Percentiles rank a stretch among this genome's conserved stretches.
Conservation (phyloP, 495 filamentous ascomycete genomes). For the Aspergillus wentii region DNA sequence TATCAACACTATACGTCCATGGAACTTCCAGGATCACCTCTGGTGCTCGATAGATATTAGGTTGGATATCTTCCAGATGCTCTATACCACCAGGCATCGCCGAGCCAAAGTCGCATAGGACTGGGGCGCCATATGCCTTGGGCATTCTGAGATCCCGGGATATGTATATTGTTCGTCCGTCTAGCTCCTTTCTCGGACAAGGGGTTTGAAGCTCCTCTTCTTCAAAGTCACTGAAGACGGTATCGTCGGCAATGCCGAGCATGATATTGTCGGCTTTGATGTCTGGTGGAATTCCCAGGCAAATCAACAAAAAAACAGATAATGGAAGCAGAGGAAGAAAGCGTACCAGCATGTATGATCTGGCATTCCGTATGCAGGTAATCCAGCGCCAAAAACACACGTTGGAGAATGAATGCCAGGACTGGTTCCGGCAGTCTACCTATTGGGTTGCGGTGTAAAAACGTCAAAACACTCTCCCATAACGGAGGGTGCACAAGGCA, state of each 20-base stretch:
- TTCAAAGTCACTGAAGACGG: slow-evolving; percentile 25
- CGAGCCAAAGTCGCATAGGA: slow-evolving; percentile 27
- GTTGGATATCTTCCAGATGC: slow-evolving; percentile 24
- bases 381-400: slow-evolving; percentile 38
- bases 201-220: slow-evolving; percentile 22
- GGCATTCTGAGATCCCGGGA: slow-evolving; percentile 19
- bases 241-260: slow-evolving; percentile 30
- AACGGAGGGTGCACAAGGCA: slow-evolving; percentile 39
- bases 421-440: slow-evolving; percentile 18
- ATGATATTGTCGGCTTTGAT: slow-evolving; percentile 36
- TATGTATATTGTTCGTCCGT: slow-evolving; percentile 23
- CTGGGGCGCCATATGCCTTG: slow-evolving; percentile 7
- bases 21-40: slow-evolving; percentile 33
- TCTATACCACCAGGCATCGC: slow-evolving; percentile 9
- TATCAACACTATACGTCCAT: slow-evolving; percentile 37
- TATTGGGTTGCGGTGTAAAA: slow-evolving; percentile 26
- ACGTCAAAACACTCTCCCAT: slow-evolving; percentile 34
- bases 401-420: slow-evolving; percentile 18
- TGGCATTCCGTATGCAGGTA: slow-evolving; percentile 44
- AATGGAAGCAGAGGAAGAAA: not conserved
- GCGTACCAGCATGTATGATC: slow-evolving; percentile 36
- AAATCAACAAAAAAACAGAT: not conserved
- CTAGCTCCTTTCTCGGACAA: slow-evolving; percentile 22
- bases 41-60: slow-evolving; percentile 37
- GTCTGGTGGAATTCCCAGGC: slow-evolving; percentile 14